Evolutionary conservation across 2,329 filamentous ascomycete species (phyloP), one percentile per base, ranked within the genome.

Genomic region (Trichoderma sp.): DNA sequence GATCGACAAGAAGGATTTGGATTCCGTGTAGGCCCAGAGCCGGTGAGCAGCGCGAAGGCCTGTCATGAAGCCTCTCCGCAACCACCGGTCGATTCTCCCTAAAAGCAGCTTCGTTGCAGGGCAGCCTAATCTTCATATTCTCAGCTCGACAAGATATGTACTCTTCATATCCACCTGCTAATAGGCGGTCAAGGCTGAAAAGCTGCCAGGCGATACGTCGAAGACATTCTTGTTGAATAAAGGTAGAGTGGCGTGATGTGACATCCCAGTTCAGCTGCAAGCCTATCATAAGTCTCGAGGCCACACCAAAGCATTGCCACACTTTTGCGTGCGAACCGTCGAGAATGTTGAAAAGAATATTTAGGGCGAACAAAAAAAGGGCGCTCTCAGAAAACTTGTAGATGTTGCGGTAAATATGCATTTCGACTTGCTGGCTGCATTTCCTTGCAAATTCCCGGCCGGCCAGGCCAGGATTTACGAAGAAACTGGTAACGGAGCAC

Each of bases 181-280:
- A 77, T 28, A 81, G 73, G 8, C 82, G 79, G 64, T 83, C 82
- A 58, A 83, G 74, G 58, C 80, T 75, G 71, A 82, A 83, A 53
- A 83, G 75, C 43, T 81, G 79, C 82, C 82, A 84, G 3, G 79
- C 81, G 26, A 82, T 76, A 8, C 82, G 79, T 28, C 82, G 77
- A 15, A 80, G 73, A 6, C 74, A 79, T 73, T 84, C 82, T 66
- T 82, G 81, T 30, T 82, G 77, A 15, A 78, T 72, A 66, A 81
- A 82, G 5, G 78, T 75, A 6, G 78, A 77, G 21, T 77, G 76
- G 12, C 72, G 74, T 15, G 78, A 73, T 30, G 75, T 70, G 57
- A 78, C 78, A 36, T 83, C 80, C 82, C 81, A 83, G 73, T 84
- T 84, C 9, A 82, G 73, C 66, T 83, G 82, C 28, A 83, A 74